Base-by-base conservation (phyloP, 306 rosid species). In the Adenanthera pavonina region DNA sequence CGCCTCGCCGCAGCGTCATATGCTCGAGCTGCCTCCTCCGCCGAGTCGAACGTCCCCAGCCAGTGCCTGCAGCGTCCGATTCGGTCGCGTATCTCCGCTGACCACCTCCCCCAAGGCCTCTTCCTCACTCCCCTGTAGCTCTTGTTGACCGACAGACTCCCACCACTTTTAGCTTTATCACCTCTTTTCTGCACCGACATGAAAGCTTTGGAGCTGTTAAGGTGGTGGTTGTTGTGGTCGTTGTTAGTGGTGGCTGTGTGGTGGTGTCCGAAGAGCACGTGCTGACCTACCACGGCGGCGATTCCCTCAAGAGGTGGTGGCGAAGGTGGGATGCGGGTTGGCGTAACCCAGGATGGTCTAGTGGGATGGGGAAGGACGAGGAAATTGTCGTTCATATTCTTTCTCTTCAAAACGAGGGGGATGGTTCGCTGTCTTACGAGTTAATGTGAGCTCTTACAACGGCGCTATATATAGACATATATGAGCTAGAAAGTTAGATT, bases 81-180 rank as follows among this genome's bases (percentile, higher is more conserved):
- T 19, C 90, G 59, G 84, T 91, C 94, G 1, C 94, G 84, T 48
- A 91, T 91, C 89, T 91, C 94, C 30, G 94, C 94, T 17, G 94
- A 91, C 90, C 92, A 91, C 72, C 94, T 81, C 15, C 94, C 94
- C 94, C 94, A 91, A 10, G 94, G 94, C 77, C 94, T 76, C 86
- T 91, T 89, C 71, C 94, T 88, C 53, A 91, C 94, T 51, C 94
- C 94, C 65, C 94, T 82, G 72, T 91, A 91, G 80, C 62, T 86
- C 85, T 60, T 87, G 77, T 79, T 81, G 82, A 68, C 88, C 41
- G 88, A 25, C 33, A 67, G 38, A 62, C 6, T 76, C 4, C 51
- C 80, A 5, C 69, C 84, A 2, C 1, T 2, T 4, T 2, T 0
- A 4, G 3, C 25, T 13, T 77, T 81, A 25, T 65, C 44, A 3